Evolutionary conservation across 768 basidiomycete genomes (phyloP), one percentile per base, ranked within the genome.

Genomic region (Pleurotus tuoliensis): DNA sequence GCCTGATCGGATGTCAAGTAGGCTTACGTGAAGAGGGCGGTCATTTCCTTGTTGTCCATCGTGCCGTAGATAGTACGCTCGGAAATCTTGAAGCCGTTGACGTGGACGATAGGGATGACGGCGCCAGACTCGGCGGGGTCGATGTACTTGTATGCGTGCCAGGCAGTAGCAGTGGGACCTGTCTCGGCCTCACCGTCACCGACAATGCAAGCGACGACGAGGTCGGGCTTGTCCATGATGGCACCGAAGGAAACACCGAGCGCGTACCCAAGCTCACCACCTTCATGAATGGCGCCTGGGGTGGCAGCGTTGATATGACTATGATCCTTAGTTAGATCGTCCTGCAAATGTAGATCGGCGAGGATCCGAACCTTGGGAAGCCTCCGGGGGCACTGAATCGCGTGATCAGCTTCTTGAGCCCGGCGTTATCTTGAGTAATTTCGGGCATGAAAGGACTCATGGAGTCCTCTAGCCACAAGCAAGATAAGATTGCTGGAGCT

Each of bases 221-320:
- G 83, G 65, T 94, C 79, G 6, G 92, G 93, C 60, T 91, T 87
- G 68, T 97, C 94, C 90, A 96, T 93, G 62, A 91, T 84, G 22
- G 90, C 86, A 37, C 94, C 94, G 64, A 91, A 95, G 0, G 91
- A 80, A 7, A 92, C 92, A 41, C 86, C 80, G 38, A 94, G 82
- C 3, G 92, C 92, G 61, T 95, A 96, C 6, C 94, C 93, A 12
- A 95, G 80, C 68, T 95, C 94, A 25, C 87, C 88, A 54, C 94
- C 94, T 71, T 97, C 94, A 63, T 97, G 94, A 59, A 97, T 95
- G 3, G 83, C 79, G 4, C 94, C 94, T 16, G 93, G 94, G 0
- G 91, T 93, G 69, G 91, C 83, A 0, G 92, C 88, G 57, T 92
- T 90, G 61, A 88, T 82, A 57, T 87, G 85, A 62, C 85, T 86